These are phyloP conservation scores for Hyaloraphidium curvatum DNA, from an alignment of 192 early-diverging fungal genomes.

Conservation along the genomic window DNA sequence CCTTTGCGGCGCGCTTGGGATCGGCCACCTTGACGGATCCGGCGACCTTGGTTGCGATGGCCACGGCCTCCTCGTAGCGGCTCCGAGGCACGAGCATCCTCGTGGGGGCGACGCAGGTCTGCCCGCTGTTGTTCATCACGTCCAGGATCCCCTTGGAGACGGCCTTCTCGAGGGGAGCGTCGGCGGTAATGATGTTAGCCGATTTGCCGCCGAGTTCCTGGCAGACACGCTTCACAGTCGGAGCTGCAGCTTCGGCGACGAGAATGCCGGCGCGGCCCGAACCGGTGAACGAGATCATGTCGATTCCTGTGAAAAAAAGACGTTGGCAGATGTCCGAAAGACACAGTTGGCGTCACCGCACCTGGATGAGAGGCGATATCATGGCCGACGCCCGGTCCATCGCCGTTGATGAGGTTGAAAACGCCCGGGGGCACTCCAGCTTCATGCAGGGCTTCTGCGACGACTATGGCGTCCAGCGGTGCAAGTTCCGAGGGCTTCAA, in stretches of 20 bases:
- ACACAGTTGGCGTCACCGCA: too few species aligned
- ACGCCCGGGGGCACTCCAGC: constrained; percentile 1
- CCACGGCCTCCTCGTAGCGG: not conserved
- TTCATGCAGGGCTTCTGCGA: not conserved
- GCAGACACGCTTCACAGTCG: not conserved
- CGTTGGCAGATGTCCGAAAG: too few species aligned
- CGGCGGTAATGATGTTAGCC: constrained; percentile 1
- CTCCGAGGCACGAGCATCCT: not conserved
- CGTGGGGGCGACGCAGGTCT: not conserved
- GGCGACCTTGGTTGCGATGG: not conserved
- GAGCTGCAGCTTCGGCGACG: not conserved
- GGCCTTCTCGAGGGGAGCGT: not conserved
- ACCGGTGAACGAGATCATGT: constrained; percentile 2
- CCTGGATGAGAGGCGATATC: not conserved
- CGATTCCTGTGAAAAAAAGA: too few species aligned
- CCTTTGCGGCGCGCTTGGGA: not conserved
- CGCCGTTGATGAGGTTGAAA: not conserved
- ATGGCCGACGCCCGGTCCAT: not conserved
- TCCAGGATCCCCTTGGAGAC: not conserved
- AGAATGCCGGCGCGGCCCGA: not conserved
- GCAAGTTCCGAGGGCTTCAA: constrained; percentile 1
- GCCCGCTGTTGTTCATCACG: constrained; percentile 1
- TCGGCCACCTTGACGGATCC: not conserved
- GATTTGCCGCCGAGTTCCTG: constrained; percentile 3
- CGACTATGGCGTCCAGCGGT: not conserved